phyloP scores from a whole-genome alignment of 2,329 filamentous ascomycete species.

The Scedosporium apiospermum region DNA sequence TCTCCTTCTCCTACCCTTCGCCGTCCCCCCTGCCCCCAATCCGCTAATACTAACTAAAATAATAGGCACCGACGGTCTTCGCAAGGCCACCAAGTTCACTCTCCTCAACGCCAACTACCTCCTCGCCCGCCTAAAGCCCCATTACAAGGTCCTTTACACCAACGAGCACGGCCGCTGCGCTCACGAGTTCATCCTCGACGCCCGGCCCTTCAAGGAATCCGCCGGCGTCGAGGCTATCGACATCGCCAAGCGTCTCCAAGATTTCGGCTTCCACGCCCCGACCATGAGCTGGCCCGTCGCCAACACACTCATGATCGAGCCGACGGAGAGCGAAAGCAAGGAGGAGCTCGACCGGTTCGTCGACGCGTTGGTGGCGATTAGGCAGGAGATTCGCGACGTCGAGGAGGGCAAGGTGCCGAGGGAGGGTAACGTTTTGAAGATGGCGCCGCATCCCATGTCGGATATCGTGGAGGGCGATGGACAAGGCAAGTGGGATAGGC shows the following conservation, averaged over 20 bases:
- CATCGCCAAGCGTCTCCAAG: constrained; percentile 90
- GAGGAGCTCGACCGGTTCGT: constrained; percentile 90
- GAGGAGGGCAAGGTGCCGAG: constrained; percentile 70
- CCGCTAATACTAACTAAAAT: constrained; percentile 10
- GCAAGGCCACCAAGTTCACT: constrained; percentile 82
- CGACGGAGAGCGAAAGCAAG: constrained; percentile 87
- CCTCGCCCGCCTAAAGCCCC: constrained; percentile 71
- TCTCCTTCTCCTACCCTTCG: neutral
- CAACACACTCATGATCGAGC: constrained; percentile 97
- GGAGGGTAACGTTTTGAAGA: constrained; percentile 78
- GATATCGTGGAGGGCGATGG: constrained; percentile 60
- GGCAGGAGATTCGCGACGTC: constrained; percentile 72
- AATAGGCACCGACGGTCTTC: constrained; percentile 59
- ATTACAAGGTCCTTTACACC: constrained; percentile 91
- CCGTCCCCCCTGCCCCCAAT: neutral
- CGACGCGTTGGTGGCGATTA: constrained; percentile 78
- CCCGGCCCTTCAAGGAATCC: constrained; percentile 72
- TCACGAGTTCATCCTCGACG: constrained; percentile 94
- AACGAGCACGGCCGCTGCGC: constrained; percentile 82
- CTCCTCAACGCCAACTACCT: constrained; percentile 98
- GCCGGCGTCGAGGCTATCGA: constrained; percentile 86
- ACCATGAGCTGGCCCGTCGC: constrained; percentile 96
- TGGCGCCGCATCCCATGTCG: constrained; percentile 74
- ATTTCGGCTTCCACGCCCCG: constrained; percentile 94
- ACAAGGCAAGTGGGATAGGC: constrained; percentile 62